A percentile compares a stretch with the other conserved stretches of the same genome.
These are phyloP conservation scores for Syncephalastrum racemosum DNA, from an alignment of 371 early-diverging fungal genomes.

Conservation along the genomic window DNA sequence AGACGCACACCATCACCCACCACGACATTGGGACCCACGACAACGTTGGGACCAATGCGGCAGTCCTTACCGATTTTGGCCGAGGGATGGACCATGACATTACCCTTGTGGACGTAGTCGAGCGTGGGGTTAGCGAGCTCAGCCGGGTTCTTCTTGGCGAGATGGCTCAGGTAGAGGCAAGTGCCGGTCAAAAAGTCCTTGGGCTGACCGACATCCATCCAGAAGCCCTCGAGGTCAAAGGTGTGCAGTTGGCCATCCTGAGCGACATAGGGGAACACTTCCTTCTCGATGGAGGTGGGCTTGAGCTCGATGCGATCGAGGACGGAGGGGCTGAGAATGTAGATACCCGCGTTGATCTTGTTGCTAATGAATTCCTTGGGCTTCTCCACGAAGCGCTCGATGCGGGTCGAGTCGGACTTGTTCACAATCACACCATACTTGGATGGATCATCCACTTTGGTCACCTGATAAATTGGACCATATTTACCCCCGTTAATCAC, in stretches of 20 bases:
- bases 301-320: constrained; percentile 92
- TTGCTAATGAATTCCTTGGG: constrained; percentile 94
- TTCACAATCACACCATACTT: constrained; percentile 97
- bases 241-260: constrained; percentile 82
- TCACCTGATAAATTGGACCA: constrained; percentile 58
- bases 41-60: constrained; percentile 95
- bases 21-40: constrained; percentile 90
- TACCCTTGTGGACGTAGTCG: constrained; percentile 78
- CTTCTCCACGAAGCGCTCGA: constrained; percentile 99
- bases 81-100: constrained; percentile 89
- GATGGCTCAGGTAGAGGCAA: constrained; percentile 87
- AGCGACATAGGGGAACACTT: constrained; percentile 97
- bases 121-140: constrained; percentile 66
- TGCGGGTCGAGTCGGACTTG: constrained; percentile 65
- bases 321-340: constrained; percentile 92
- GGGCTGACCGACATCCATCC: constrained; percentile 99
- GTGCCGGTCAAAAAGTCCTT: constrained; percentile 98
- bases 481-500: background rate
- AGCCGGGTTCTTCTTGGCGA: constrained; percentile 75
- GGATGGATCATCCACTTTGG: constrained; percentile 98
- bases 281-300: constrained; percentile 98
- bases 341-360: constrained; percentile 99
- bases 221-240: constrained; percentile 97
- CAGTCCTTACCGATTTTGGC: constrained; percentile 94
- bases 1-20: constrained; percentile 97